A percentile compares a stretch with the other conserved stretches of the same genome.
These are phyloP conservation scores for Acacia melanoxylon DNA, from an alignment of 306 rosid genomes.

Conservation along the genomic window DNA sequence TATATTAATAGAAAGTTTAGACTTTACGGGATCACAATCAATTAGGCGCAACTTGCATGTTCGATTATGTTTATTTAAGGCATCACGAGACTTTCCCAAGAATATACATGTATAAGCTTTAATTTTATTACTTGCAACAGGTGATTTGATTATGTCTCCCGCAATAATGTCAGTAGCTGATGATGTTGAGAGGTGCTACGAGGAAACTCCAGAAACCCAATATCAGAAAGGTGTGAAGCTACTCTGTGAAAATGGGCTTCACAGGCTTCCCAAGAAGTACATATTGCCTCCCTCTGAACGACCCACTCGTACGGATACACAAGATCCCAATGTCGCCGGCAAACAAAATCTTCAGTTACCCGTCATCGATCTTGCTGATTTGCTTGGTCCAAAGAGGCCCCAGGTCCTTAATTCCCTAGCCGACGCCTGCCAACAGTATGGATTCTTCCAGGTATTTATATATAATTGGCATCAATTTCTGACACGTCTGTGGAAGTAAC, in stretches of 20 bases:
- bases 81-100: neutral
- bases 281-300: constrained; percentile 65
- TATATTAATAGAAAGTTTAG: neutral
- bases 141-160: constrained; percentile 47
- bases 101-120: neutral
- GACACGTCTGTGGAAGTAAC: neutral
- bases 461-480: neutral
- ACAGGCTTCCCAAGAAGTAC: constrained; percentile 62
- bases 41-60: neutral
- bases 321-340: neutral
- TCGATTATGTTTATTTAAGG: neutral
- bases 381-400: constrained; percentile 61
- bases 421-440: constrained; percentile 67
- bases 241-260: constrained; percentile 59
- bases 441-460: constrained; percentile 76
- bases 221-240: constrained; percentile 80
- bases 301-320: constrained; percentile 31
- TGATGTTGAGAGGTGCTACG: constrained; percentile 13
- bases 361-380: constrained; percentile 64
- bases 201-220: constrained; percentile 24
- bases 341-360: constrained; percentile 56
- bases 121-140: neutral
- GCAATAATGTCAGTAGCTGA: constrained; percentile 50
- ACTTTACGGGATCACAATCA: neutral
- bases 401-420: constrained; percentile 54